Base-by-base conservation (phyloP, 1,284 basidiomycete genomes). In the Boletellus sp. region DNA sequence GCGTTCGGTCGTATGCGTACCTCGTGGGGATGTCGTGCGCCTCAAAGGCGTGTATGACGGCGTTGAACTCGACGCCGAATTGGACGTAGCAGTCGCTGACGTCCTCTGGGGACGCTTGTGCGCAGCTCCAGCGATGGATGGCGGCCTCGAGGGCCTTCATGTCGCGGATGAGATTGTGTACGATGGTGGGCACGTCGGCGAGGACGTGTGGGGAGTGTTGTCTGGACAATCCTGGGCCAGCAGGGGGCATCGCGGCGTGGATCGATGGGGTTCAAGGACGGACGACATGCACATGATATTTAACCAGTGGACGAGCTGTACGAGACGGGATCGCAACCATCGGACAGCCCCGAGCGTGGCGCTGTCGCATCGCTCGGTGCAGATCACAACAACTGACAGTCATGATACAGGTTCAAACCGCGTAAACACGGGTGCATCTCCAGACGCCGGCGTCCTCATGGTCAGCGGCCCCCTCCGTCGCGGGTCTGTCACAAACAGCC, bases 71-170 rank as follows among this genome's bases (percentile, higher is more conserved):
- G 64, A 92, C 91, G 35, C 93, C 94, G n/a, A 98, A 81, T 56
- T 85, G 81, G 50, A 99, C 91, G 66, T 95, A 99, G 51, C 93
- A 83, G 68, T 96, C 88, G 74, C 91, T 94, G 59, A 98, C 93
- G 65, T 93, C 76, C 18, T 75, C 76, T 58, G 96, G 92, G 5
- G 81, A 76, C 5, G 87, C 82, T 35, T 82, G 74, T 1, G 81
- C 76, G 2, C 77, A 62, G 42, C 86, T 82, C 93, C 93, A 97
- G 53, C 83, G 79, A 21, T 79, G 82, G 44, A 99, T 78, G 0
- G 83, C 75, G 47, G 91, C 86, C 59, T 97, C 86, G 18, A 99
- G 82, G 60, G 86, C 81, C 65, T 92, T 93, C 24, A 93, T 97
- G 35, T 92, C 85, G 3, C 89, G 82, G 19, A 98, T 81, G 32